phyloP scores from a whole-genome alignment of 352 stramenopile species.

The Pythium inflatum region DNA sequence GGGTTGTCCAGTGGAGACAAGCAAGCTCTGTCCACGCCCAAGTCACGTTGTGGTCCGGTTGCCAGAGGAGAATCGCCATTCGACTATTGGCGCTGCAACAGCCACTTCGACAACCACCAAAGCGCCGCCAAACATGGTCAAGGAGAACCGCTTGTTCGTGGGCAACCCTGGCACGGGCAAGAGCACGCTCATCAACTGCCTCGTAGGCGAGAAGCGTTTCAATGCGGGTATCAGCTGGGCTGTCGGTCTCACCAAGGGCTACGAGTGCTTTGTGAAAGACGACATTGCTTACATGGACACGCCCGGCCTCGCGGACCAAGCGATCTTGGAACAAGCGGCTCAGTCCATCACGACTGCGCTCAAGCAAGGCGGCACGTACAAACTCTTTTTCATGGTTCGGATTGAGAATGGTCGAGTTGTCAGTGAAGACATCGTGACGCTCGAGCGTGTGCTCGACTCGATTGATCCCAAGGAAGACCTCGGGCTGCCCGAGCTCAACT shows the following conservation, averaged over 20 bases:
- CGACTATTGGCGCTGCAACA: too few species aligned
- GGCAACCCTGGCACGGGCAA: background rate
- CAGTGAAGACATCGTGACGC: background rate
- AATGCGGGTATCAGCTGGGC: background rate
- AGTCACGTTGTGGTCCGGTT: too few species aligned
- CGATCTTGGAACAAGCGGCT: background rate
- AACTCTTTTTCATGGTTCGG: background rate
- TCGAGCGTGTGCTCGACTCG: background rate
- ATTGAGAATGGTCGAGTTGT: background rate
- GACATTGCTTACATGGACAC: background rate
- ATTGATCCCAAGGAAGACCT: too few species aligned
- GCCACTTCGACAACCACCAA: too few species aligned
- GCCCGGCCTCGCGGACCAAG: background rate
- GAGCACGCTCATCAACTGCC: background rate
- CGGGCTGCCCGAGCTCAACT: too few species aligned
- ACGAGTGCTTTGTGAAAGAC: background rate
- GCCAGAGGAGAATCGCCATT: too few species aligned
- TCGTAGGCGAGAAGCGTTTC: background rate
- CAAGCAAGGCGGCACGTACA: background rate
- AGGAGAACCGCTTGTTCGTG: background rate
- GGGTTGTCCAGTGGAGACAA: too few species aligned
- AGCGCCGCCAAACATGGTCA: background rate
- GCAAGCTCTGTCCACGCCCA: too few species aligned
- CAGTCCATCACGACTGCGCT: background rate
- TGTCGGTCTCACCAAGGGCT: background rate